Conservation (phyloP, 768 basidiomycete species). For the Neoboletus magnificus region DNA sequence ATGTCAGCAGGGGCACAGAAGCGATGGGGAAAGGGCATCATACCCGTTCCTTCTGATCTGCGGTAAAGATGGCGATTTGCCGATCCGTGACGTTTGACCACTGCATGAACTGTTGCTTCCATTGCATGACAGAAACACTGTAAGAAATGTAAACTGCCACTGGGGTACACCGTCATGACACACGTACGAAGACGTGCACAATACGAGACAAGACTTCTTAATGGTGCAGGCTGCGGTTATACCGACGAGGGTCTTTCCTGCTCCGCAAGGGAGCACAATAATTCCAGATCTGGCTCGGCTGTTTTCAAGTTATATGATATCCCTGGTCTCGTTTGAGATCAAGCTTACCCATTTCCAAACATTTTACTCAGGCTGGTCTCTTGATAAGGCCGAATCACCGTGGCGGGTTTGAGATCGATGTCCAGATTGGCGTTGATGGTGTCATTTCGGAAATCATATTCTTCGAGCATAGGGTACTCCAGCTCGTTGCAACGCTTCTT, state of each 20-base stretch:
- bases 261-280: constrained; percentile 97
- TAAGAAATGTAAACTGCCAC: constrained; percentile 6
- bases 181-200: constrained; percentile 95
- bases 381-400: constrained; percentile 96
- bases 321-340: not conserved
- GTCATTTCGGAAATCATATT: constrained; percentile 98
- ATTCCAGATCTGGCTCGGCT: constrained; percentile 97
- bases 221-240: constrained; percentile 99
- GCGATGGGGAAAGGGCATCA: constrained; percentile 1
- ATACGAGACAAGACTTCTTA: constrained; percentile 96
- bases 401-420: constrained; percentile 97
- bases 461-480: constrained; percentile 97
- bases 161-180: not conserved
- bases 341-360: constrained; percentile 93
- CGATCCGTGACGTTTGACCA: constrained; percentile 98
- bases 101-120: constrained; percentile 97
- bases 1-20: constrained; percentile 2
- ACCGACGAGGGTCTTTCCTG: constrained; percentile 98
- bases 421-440: constrained; percentile 95
- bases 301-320: constrained; percentile 9
- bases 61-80: constrained; percentile 96
- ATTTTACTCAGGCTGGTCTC: constrained; percentile 98
- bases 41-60: constrained; percentile 96
- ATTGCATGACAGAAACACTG: constrained; percentile 95
- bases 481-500: constrained; percentile 96